Base-by-base conservation (phyloP, 305 asterid genomes). In the Fraxinus angustifolia region DNA sequence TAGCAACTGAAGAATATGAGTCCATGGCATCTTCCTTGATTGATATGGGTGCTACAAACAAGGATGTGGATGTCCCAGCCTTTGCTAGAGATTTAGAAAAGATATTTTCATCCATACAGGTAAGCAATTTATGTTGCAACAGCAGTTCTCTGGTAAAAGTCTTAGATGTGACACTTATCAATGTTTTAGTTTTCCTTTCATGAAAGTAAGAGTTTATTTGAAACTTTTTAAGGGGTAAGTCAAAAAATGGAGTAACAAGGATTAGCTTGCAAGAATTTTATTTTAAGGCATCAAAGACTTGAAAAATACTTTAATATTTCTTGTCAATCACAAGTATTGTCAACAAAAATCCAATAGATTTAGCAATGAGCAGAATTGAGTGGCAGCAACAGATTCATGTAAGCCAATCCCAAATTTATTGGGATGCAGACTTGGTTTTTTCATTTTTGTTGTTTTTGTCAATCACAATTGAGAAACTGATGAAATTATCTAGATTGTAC, bases 31-130 rank as follows among this genome's bases (percentile, higher is more conserved):
- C 99, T 84, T 91, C 97, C 68, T 91, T 96, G 87, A 92, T 93
- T 78, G 95, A 94, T 84, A 96, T 96, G 99, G 99, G 98, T 75
- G 98, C 97, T 79, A 96, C 99, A 21, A 88, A 87, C 89, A 87
- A 79, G 67, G 85, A 89, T 80, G 97, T 96, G 62, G 97, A 96
- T 78, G 70, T 92, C 2, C 82, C 79, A 87, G 94, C 97, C 78
- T 96, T 96, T 78, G 97, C 97, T 2, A 91, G 93, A 62, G 98
- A 94, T 83, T 84, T 96, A 78, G 95, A 91, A 83, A 92, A 87
- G 85, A 93, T 96, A 82, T 94, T 96, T 85, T 90, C 97, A 82
- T 89, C 98, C 36, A 86, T 96, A 56, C 97, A 92, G 97, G 98
- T 89, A 91, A 83, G 87, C 50, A 33, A 14, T 45, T 60, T 80